Evolutionary conservation across 495 filamentous ascomycete species (phyloP).

Genomic region (Penicillium alfredii): DNA sequence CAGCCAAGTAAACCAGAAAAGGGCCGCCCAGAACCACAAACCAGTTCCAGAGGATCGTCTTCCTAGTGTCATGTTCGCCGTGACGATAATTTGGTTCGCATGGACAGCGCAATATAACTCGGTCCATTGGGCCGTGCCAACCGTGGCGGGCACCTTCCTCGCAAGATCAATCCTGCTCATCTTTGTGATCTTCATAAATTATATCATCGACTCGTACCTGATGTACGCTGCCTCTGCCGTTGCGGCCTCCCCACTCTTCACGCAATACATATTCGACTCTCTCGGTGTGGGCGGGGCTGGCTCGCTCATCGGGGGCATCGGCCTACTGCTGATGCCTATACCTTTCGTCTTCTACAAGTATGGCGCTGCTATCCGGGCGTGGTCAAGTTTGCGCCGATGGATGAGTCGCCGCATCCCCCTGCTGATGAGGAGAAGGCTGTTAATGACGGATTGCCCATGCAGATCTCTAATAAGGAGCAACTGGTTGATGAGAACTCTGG

Average conservation of each 20-base stretch:
- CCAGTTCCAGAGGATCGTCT: slow-evolving; percentile 45
- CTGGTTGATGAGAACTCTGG: too few relatives aligned
- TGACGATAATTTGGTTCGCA: slow-evolving; percentile 52
- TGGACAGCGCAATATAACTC: slow-evolving; percentile 43
- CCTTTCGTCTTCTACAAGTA: slow-evolving; percentile 49
- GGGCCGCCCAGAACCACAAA: slow-evolving; percentile 35
- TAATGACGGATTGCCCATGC: too few relatives aligned
- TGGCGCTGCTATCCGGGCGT: slow-evolving; percentile 38
- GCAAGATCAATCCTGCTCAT: slow-evolving; percentile 32
- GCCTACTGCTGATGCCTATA: slow-evolving; percentile 36
- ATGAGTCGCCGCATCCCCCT: too few relatives aligned
- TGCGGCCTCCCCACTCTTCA: slow-evolving; percentile 29
- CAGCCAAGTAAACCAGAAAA: slow-evolving; percentile 13
- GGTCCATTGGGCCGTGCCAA: slow-evolving; percentile 45
- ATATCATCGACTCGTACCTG: slow-evolving; percentile 25
- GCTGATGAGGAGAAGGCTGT: too few relatives aligned
- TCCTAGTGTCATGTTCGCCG: slow-evolving; percentile 49
- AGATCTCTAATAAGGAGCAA: too few relatives aligned
- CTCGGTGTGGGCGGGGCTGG: slow-evolving; percentile 51
- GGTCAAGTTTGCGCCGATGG: slow-evolving; percentile 35
- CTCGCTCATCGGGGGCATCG: slow-evolving; percentile 41
- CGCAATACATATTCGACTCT: slow-evolving; percentile 23
- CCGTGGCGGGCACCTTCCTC: slow-evolving; percentile 34
- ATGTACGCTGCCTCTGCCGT: slow-evolving; percentile 28
- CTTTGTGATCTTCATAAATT: slow-evolving; percentile 28